Evolutionary conservation across 139 green algal species (phyloP).

Genomic region (Chlamydomonas schloesseri): DNA sequence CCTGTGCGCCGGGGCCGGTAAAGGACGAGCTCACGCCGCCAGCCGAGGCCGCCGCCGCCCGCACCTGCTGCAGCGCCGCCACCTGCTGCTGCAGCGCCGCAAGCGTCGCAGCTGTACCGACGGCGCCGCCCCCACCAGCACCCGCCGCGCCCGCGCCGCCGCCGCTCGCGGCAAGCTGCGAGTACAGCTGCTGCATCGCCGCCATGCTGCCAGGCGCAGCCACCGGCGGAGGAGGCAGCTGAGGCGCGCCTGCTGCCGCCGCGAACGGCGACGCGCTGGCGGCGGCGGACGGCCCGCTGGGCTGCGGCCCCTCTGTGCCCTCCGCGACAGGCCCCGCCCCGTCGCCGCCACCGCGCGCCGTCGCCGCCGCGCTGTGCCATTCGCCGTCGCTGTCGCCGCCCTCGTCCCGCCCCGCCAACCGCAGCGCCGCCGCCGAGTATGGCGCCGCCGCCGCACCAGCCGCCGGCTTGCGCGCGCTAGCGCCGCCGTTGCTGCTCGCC

Average conservation of each 20-base stretch:
- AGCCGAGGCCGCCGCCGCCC: not conserved
- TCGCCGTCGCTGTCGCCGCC: not conserved
- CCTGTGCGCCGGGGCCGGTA: not conserved
- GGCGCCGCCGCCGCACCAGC: not conserved
- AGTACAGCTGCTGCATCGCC: constrained; percentile 28
- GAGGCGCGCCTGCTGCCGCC: not conserved
- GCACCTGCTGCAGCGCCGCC: constrained; percentile 25
- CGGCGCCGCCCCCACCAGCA: not conserved
- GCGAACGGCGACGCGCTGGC: not conserved
- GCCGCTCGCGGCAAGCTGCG: constrained; percentile 6
- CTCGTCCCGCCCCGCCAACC: not conserved
- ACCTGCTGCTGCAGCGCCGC: constrained; percentile 42
- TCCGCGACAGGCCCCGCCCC: constrained; percentile 15
- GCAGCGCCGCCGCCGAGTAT: not conserved
- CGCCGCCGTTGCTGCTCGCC: not conserved
- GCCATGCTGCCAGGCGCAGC: not conserved
- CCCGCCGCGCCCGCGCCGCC: not conserved
- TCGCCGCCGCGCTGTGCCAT: not conserved
- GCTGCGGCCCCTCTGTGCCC: constrained; percentile 23
- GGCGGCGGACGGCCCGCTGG: not conserved
- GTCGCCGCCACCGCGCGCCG: not conserved
- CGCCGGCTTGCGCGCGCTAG: not conserved
- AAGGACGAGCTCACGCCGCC: not conserved
- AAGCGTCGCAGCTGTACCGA: constrained; percentile 1
- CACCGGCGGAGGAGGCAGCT: not conserved